Evolutionary conservation across 306 rosid species (phyloP), one percentile per base, ranked within the genome.

Genomic region (Begonia fuchsioides): DNA sequence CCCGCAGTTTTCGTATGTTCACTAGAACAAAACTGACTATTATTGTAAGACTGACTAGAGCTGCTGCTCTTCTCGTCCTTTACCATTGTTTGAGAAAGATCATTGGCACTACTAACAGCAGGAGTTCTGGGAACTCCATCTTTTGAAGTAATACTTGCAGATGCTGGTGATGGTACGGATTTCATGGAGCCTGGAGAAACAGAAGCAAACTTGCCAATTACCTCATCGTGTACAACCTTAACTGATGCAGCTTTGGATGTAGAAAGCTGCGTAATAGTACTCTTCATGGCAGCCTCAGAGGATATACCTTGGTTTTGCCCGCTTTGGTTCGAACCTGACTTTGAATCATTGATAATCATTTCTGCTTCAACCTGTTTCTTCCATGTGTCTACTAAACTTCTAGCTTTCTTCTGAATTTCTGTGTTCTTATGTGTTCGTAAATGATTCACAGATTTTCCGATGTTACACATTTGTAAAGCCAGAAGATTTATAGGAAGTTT

Each of bases 1-100:
- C 81, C 93, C 50, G 64, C 68, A 51, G 77, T 57, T 68, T 71
- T 82, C 11, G 76, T 72, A 53, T 77, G 86, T 39, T 87, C 96
- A 56, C 75, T 82, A 11, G 86, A 84, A 75, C 80, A 83, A 43
- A 94, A 82, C 51, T 78, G 73, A 64, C 96, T 83, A 61, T 82
- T 87, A 67, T 78, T 85, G 51, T 87, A 90, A 48, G 96, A 82
- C 63, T 79, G 94, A 71, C 96, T 82, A 57, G 96, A 87, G 56
- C 94, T 70, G 68, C 96, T 77, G 64, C 94, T 87, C 60, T 60
- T 75, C 58, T 82, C 96, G 67, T 87, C 96, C 76, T 63, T 82
- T 13, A 58, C 73, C 17, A 82, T 60, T 10, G 82, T 65, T 63
- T 65, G 56, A 11, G 94, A 80, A 50, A 53, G 68, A 64, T 87